A percentile compares a stretch with the other conserved stretches of the same genome.
Conservation (phyloP, 1,284 basidiomycete species). For the Sanghuangporus baumii region DNA sequence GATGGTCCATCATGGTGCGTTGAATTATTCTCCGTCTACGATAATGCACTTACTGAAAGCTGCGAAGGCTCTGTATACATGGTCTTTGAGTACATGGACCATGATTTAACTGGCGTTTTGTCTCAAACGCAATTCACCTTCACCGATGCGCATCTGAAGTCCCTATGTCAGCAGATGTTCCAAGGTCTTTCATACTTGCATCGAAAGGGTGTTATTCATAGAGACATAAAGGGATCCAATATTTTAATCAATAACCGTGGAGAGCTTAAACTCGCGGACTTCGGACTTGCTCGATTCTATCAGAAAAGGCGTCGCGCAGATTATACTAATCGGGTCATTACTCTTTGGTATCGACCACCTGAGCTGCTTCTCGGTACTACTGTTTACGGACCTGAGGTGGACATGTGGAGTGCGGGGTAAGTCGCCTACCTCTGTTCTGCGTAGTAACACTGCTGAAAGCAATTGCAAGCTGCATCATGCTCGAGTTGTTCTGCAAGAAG, state of each 20-base stretch:
- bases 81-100: conserved; percentile 99
- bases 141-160: conserved; percentile 86
- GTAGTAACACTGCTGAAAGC: background rate
- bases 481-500: conserved; percentile 93
- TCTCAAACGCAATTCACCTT: conserved; percentile 88
- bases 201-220: conserved; percentile 91
- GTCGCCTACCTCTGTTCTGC: conserved; percentile 23
- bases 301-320: conserved; percentile 86
- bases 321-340: conserved; percentile 98
- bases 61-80: conserved; percentile 87
- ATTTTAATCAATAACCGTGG: conserved; percentile 93
- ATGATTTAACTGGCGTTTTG: conserved; percentile 93
- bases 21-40: background rate
- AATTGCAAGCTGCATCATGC: conserved; percentile 84
- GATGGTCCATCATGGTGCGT: conserved; percentile 93
- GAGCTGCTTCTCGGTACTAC: conserved; percentile 96
- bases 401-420: conserved; percentile 99
- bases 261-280: conserved; percentile 94
- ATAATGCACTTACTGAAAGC: conserved; percentile 16
- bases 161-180: conserved; percentile 92
- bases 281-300: conserved; percentile 96
- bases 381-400: conserved; percentile 96
- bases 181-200: conserved; percentile 92
- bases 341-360: conserved; percentile 97
- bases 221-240: conserved; percentile 98